Evolutionary conservation across 257 asterid genomes (phyloP), one percentile per base, ranked within the genome.

Genomic region (Osmanthus fragrans): DNA sequence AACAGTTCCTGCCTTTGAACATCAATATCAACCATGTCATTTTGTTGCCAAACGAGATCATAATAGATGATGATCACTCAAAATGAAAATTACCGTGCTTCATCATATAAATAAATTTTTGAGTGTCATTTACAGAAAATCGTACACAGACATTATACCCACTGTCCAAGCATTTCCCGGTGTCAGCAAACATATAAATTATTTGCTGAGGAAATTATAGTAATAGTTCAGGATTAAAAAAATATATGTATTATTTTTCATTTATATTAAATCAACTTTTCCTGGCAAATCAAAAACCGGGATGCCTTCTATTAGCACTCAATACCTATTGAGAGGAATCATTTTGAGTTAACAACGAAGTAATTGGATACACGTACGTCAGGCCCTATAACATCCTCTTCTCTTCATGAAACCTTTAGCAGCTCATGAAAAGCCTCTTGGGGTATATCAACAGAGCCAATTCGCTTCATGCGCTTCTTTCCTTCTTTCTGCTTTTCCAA

Each of bases 401-500:
- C 72, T 70, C 71, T 65, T 90, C 88, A 95, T 64, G 98, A 90
- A 83, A 90, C 90, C 86, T 93, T 95, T 77, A 95, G 85, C 69
- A 95, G 84, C 84, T 95, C 94, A 63, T 87, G 92, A 79, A 95
- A 95, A 75, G 99, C 99, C 82, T 95, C 99, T 85, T 93, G 99
- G 4, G 99, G 99, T 75, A 95, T 93, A 81, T 95, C 98, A 27
- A 95, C 97, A 15, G 97, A 92, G 66, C 99, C 99, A 42, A 95
- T 94, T 47, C 98, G 97, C 80, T 95, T 95, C 99, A 93, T 93
- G 56, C 99, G 94, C 89, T 91, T 95, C 91, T 95, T 95, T 77
- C 99, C 99, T 88, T 95, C 99, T 70, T 95, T 93, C 81, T 95
- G 99, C 85, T 95, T 95, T 56, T 95, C 99, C 89, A 95, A 81